A percentile compares a stretch with the other conserved stretches of the same genome.
These are phyloP conservation scores for Coprinopsis cinerea DNA, from an alignment of 768 basidiomycete genomes.

Conservation along the genomic window DNA sequence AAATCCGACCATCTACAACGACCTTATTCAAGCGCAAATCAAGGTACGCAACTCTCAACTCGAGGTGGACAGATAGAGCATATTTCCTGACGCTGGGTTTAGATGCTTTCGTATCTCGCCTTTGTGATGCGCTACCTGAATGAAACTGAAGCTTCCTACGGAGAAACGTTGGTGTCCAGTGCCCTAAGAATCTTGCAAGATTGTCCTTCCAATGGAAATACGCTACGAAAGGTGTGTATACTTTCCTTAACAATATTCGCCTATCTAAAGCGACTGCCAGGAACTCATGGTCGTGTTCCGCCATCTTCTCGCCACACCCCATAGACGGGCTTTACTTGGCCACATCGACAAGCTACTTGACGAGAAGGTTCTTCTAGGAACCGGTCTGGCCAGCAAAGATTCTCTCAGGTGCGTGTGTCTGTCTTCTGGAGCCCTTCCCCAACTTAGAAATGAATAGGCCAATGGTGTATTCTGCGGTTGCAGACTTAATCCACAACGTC, in stretches of 20 bases:
- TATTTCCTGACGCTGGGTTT: conserved; percentile 10
- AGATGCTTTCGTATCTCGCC: conserved; percentile 91
- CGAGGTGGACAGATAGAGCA: background rate
- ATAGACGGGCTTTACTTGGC: conserved; percentile 70
- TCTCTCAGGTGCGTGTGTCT: conserved; percentile 55
- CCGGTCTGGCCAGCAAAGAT: conserved; percentile 79
- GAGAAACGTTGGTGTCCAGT: conserved; percentile 73
- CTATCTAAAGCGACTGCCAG: conserved; percentile 34
- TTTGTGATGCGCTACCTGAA: conserved; percentile 69
- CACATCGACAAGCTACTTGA: conserved; percentile 88
- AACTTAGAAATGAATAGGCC: conserved; percentile 48
- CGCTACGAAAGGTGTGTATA: conserved; percentile 64
- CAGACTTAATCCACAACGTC: conserved; percentile 91
- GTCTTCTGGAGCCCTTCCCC: background rate
- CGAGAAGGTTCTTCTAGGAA: conserved; percentile 84
- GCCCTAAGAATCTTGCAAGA: conserved; percentile 89
- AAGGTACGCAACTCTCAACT: conserved; percentile 52
- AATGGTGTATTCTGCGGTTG: conserved; percentile 79
- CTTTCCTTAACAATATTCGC: conserved; percentile 5
- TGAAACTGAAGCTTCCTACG: conserved; percentile 65
- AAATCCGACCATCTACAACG: conserved; percentile 69
- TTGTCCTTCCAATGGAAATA: conserved; percentile 81
- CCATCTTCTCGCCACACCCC: conserved; percentile 76
- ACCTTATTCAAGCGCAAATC: conserved; percentile 84
- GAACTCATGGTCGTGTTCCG: conserved; percentile 91